Base-by-base conservation (phyloP, 352 stramenopile genomes). In the Pythium brachiatum region DNA sequence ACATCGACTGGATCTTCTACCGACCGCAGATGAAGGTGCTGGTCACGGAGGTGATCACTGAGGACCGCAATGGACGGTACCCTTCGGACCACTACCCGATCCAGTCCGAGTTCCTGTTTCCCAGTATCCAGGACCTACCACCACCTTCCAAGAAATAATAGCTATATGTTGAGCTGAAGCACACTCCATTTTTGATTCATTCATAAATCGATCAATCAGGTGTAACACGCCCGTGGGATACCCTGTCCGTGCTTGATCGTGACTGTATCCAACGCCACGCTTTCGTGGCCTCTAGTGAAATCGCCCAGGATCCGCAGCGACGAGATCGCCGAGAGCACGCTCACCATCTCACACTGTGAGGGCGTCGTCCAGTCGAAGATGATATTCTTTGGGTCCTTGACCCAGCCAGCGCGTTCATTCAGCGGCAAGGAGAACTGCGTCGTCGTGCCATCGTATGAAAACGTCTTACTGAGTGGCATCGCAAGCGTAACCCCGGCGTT, bases 301-400 rank as follows among this genome's bases (percentile, higher is more conserved):
- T 97, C 91, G 18, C 91, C 90, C 5, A 97, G 73, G 57, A 97
- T 97, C 16, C 76, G 73, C n/a, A 97, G 46, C 23, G 79, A 80
- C 6, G 84, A 89, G 29, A 97, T 79, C 25, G 82, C 86, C 26
- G 86, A 88, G 5, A 98, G 78, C 15, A 97, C 85, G 51, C 83
- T 79, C 51, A 97, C 81, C 68, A 98, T 88, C 70, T 95, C 83
- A 58, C 90, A 98, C 60, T 92, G 79, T 3, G 72, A 78, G 3
- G 88, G 84, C 60, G 68, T 18, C 3, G 59, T 69, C 88, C 90
- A 97, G 21, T 72, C 52, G 13, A 85, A 65, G 43, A 97, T 71
- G 46, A 89, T 81, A 62, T 98, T 98, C 62, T 96, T 93, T 9
- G 90, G 92, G 65, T 97, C 88, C 57, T 94, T 95, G 11, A 94